Evolutionary conservation across 139 green algal species (phyloP).

Genomic region (Chlorella sp.): DNA sequence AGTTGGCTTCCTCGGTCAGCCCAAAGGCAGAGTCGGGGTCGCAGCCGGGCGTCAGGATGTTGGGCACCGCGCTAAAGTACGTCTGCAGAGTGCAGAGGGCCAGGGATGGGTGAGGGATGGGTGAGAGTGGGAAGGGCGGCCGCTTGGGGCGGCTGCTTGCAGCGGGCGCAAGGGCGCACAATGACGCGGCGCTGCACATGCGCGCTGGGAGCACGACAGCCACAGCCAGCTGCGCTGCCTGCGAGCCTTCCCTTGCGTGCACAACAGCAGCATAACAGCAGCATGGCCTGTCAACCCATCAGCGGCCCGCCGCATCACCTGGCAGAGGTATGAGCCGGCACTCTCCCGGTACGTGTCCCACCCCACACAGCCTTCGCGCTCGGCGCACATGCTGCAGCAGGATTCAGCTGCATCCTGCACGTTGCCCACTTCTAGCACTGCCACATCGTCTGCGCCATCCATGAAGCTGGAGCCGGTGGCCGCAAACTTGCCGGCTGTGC

Average conservation of each 20-base stretch:
- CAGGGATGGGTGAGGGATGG: background rate
- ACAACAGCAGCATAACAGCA: too few relatives aligned
- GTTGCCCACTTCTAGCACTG: background rate
- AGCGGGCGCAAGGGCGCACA: too few relatives aligned
- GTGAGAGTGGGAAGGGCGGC: too few relatives aligned
- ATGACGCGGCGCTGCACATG: too few relatives aligned
- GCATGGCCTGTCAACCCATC: background rate
- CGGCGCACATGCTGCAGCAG: conserved; percentile 4
- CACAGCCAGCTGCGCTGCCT: too few relatives aligned
- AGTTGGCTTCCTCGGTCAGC: background rate
- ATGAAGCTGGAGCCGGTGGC: background rate
- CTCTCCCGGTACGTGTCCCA: background rate
- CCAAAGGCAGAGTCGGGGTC: background rate
- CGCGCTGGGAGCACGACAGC: too few relatives aligned
- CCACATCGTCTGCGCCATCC: conserved; percentile 2
- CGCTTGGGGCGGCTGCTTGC: too few relatives aligned
- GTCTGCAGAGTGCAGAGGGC: background rate
- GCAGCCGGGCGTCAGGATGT: conserved; percentile 3
- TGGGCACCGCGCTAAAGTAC: background rate
- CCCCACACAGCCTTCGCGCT: background rate
- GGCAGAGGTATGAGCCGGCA: background rate
- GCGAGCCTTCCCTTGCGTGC: too few relatives aligned
- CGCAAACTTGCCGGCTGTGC: background rate
- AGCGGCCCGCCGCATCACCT: too few relatives aligned
- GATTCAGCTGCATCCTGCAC: background rate